Percentiles rank a stretch among this genome's conserved stretches.
Conservation (phyloP, 306 rosid species). For the Cucurbita pepo region DNA sequence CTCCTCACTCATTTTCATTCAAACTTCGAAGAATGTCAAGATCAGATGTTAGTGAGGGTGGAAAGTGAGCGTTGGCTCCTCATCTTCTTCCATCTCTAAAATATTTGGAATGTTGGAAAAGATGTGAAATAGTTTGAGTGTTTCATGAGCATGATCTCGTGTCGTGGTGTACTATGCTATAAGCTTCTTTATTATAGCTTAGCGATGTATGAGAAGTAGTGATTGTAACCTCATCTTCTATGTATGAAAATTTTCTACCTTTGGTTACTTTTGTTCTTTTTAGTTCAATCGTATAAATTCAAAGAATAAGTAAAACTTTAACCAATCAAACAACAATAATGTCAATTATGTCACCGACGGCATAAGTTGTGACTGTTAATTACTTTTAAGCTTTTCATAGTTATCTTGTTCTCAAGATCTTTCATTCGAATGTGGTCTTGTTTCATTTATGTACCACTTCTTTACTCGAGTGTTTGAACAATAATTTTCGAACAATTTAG, state of each 20-base stretch:
- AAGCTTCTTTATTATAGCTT: not conserved
- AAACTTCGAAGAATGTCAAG: conserved; percentile 11
- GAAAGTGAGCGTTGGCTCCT: not conserved
- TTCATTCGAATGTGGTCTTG: too few species aligned
- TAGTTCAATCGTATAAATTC: too few species aligned
- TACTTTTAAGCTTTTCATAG: too few species aligned
- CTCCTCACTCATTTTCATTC: conserved; percentile 22
- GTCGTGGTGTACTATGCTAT: not conserved
- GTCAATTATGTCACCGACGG: too few species aligned
- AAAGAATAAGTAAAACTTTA: too few species aligned
- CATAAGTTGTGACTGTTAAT: too few species aligned
- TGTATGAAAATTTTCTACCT: not conserved
- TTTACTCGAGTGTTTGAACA: too few species aligned
- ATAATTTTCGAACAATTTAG: not conserved
- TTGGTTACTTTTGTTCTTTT: not conserved
- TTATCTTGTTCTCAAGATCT: too few species aligned
- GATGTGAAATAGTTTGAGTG: not conserved
- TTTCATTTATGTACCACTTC: too few species aligned
- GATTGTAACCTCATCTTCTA: not conserved
- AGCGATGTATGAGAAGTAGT: not conserved
- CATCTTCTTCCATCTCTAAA: not conserved
- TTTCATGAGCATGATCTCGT: not conserved
- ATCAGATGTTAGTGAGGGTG: not conserved
- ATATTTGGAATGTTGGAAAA: not conserved
- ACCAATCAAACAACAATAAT: too few species aligned